Conservation (phyloP, 768 basidiomycete genomes). For the Galerina marginata region DNA sequence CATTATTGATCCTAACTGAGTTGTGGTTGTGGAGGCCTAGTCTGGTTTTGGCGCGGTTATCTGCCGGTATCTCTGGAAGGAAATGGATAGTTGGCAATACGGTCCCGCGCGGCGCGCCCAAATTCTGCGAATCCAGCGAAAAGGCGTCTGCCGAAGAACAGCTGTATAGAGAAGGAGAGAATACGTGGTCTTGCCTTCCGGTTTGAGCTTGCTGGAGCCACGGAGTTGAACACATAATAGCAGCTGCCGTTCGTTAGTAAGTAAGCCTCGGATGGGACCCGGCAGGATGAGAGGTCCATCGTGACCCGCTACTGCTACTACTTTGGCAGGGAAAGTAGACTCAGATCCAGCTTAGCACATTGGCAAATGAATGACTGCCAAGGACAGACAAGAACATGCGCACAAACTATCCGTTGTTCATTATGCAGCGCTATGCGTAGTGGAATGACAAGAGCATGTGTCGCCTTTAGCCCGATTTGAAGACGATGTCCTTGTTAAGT, state of each 20-base stretch:
- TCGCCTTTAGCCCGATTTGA: conserved; percentile 13
- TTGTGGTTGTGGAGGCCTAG: not conserved
- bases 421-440: not conserved
- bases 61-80: too few relatives aligned
- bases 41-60: too few relatives aligned
- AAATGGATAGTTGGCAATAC: too few relatives aligned
- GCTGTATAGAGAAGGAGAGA: too few relatives aligned
- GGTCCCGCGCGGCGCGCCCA: too few relatives aligned
- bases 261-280: conserved; percentile 2
- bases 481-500: conserved; percentile 1
- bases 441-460: conserved; percentile 16
- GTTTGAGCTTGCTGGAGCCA: not conserved
- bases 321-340: too few relatives aligned
- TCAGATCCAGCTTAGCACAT: not conserved
- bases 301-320: too few relatives aligned
- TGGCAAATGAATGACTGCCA: conserved; percentile 5
- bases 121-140: conserved; percentile 3
- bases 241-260: not conserved
- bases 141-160: conserved; percentile 4
- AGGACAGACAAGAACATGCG: not conserved
- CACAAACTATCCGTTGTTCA: conserved; percentile 12
- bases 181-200: not conserved
- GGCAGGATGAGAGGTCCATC: not conserved
- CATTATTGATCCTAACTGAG: too few relatives aligned
- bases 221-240: not conserved